phyloP scores from a whole-genome alignment of 1,139 yeast genomes.

The Candida pseudoviswanathii region DNA sequence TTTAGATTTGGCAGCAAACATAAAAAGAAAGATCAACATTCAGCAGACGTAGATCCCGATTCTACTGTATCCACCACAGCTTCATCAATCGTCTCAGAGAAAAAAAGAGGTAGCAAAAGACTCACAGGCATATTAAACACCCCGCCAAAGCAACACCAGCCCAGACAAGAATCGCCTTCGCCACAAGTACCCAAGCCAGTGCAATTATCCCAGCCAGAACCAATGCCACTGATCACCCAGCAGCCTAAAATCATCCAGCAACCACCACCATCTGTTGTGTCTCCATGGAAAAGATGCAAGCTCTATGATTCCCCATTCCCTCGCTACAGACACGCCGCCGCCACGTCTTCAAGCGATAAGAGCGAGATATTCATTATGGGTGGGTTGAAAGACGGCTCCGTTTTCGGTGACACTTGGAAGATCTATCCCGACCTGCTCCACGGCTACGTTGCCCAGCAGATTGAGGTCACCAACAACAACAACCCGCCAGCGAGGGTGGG shows the following conservation, averaged over 20 bases:
- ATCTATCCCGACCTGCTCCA: conserved; percentile 45
- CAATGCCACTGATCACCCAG: conserved; percentile 11
- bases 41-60: conserved; percentile 4
- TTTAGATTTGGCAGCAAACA: conserved; percentile 13
- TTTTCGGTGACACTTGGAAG: conserved; percentile 94
- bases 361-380: conserved; percentile 92
- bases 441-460: conserved; percentile 57
- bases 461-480: conserved; percentile 54
- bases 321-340: conserved; percentile 89
- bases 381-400: conserved; percentile 89
- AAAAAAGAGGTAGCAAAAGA: conserved; percentile 2
- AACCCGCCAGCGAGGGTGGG: conserved; percentile 96
- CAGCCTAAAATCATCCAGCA: conserved; percentile 7
- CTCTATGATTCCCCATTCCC: conserved; percentile 87
- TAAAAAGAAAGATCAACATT: conserved; percentile 8
- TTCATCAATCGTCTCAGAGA: conserved; percentile 7
- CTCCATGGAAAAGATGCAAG: conserved; percentile 81
- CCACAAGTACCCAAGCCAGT: background rate
- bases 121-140: conserved; percentile 1
- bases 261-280: conserved; percentile 19
- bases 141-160: conserved; percentile 1
- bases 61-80: conserved; percentile 10
- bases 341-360: conserved; percentile 71
- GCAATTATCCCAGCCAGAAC: background rate
- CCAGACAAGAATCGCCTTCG: conserved; percentile 1